Percentiles rank a stretch among this genome's conserved stretches.
Conservation (phyloP, 2,329 filamentous ascomycete genomes). For the Colletotrichum lentis region DNA sequence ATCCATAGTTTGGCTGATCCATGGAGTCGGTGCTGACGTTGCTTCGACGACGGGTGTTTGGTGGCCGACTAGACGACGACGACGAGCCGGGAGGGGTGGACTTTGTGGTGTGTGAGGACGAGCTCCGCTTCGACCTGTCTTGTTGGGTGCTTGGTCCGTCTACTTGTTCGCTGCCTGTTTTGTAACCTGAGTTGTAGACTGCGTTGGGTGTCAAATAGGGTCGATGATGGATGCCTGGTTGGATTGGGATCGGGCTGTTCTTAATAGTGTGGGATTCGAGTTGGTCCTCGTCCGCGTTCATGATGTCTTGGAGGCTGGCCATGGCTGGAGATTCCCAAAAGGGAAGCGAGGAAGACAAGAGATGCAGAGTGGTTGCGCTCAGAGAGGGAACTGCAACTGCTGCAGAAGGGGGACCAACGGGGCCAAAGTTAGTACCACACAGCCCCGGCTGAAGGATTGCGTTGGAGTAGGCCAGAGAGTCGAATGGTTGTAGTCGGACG, state of each 20-base stretch:
- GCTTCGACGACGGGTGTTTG: constrained; percentile 51
- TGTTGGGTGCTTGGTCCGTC: constrained; percentile 46
- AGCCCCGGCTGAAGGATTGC: constrained; percentile 52
- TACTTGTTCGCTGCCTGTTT: constrained; percentile 48
- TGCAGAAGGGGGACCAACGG: constrained; percentile 39
- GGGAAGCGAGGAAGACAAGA: constrained; percentile 45
- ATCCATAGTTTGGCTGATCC: constrained; percentile 49
- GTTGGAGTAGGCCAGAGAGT: constrained; percentile 45
- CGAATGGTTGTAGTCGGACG: constrained; percentile 47
- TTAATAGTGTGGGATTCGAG: constrained; percentile 54
- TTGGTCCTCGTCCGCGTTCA: constrained; percentile 63
- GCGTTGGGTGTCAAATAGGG: constrained; percentile 45
- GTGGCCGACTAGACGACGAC: constrained; percentile 35
- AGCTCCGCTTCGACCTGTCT: constrained; percentile 47
- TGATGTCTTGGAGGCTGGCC: constrained; percentile 65
- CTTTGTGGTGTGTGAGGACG: constrained; percentile 46
- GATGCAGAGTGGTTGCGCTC: constrained; percentile 28
- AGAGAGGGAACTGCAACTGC: constrained; percentile 22
- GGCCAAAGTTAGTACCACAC: constrained; percentile 58
- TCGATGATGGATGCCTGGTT: constrained; percentile 48
- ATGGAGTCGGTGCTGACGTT: constrained; percentile 60
- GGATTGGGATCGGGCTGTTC: constrained; percentile 53
- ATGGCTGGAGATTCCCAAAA: constrained; percentile 56
- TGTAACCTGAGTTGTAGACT: constrained; percentile 51
- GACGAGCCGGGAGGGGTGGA: constrained; percentile 44